Evolutionary conservation across 495 filamentous ascomycete species (phyloP), one percentile per base, ranked within the genome.

Genomic region (Staphylotrichum longicolle): DNA sequence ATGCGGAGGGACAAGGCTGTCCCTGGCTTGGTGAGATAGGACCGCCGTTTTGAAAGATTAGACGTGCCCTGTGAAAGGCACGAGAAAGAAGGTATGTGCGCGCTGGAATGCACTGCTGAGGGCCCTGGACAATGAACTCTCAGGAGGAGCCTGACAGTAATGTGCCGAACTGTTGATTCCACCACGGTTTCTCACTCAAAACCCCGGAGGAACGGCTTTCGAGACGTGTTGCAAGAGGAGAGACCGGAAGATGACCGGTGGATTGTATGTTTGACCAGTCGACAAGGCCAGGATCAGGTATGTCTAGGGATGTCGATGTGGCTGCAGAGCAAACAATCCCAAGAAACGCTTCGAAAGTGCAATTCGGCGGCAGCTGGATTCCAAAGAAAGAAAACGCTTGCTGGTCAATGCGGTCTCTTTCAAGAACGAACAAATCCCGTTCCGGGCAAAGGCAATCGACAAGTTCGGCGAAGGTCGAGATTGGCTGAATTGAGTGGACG

Each of bases 1-100:
- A 81, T 90, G 87, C 75, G 87, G 84, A 71, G 86, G 85, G 86
- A 88, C 84, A 78, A 87, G 80, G 72, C 77, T 84, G 87, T 90
- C 88, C 88, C 85, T 81, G 74, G 80, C 72, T 69, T 79, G 76
- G 72, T 83, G 82, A 68, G 85, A 85, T 79, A 88, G 74, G 67
- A 87, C 82, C 77, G 85, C 86, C 86, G 86, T 88, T 78, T 80
- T 88, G 84, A 82, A 76, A 75, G 74, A 80, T 83, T 20, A 77
- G 54, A 72, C 69, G 80, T 81, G 80, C 80, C 82, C 68, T 32
- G 66, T 63, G 45, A 70, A 56, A 80, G 80, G 81, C 80, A 83
- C 81, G 70, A 69, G 58, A 58, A 57, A 39, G 59, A 65, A 14
- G 60, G 62, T 63, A 65, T 33, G 27, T 27, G 58, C 65, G 58